These are phyloP conservation scores for Sporobolomyces phaffii DNA, from an alignment of 768 basidiomycete genomes.

Conservation along the genomic window DNA sequence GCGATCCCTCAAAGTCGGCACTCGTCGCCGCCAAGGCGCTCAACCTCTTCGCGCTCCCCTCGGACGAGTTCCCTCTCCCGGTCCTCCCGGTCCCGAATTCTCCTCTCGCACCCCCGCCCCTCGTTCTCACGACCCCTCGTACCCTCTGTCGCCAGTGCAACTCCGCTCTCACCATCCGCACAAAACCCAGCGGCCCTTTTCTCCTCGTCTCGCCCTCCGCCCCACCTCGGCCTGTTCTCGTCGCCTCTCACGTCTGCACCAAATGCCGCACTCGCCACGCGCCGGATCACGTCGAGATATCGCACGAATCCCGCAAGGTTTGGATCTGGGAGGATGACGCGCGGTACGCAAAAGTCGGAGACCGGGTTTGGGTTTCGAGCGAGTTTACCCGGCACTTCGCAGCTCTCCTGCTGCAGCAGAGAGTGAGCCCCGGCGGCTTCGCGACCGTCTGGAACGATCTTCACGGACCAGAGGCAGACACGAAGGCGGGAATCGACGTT, in stretches of 20 bases:
- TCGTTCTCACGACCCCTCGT: constrained; percentile 15
- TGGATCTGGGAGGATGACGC: constrained; percentile 19
- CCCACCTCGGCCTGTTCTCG: not conserved
- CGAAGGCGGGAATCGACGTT: not conserved
- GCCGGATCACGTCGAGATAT: constrained; percentile 23
- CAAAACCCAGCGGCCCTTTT: not conserved
- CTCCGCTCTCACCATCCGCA: constrained; percentile 5
- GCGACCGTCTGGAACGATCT: constrained; percentile 3
- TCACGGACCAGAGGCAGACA: not conserved
- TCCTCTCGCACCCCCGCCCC: not conserved
- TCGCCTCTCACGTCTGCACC: constrained; percentile 10
- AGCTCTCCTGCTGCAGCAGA: not conserved
- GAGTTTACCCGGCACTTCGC: not conserved
- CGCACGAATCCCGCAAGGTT: not conserved
- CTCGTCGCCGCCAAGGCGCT: constrained; percentile 14
- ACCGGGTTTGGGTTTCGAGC: not conserved
- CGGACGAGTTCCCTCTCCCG: not conserved
- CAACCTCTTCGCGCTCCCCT: not conserved
- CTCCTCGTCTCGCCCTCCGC: not conserved
- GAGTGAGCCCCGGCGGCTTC: not conserved
- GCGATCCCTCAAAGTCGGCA: not conserved
- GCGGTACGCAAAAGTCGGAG: constrained; percentile 11
- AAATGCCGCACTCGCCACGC: constrained; percentile 10
- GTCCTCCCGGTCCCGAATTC: not conserved
- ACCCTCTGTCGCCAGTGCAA: constrained; percentile 5